Percentiles rank a stretch among this genome's conserved stretches.
phyloP scores from a whole-genome alignment of 108 stramenopile genomes.

The Fistulifera pelliculosa region DNA sequence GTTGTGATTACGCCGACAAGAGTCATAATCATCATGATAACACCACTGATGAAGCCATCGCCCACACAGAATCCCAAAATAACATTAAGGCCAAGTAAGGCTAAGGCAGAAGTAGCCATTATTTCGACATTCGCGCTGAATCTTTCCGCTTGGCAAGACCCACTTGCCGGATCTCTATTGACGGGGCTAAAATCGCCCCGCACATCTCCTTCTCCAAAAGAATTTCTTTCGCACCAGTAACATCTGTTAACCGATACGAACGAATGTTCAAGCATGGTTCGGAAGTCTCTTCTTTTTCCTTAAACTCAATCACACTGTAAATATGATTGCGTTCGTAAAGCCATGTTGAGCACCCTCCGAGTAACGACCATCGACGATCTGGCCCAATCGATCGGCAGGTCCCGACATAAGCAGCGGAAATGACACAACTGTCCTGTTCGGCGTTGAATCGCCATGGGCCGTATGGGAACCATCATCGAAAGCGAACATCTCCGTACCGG shows the following conservation, averaged over 20 bases:
- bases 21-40: constrained; percentile 1
- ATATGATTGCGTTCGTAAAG: constrained; percentile 38
- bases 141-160: background rate
- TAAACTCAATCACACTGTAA: constrained; percentile 37
- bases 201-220: constrained; percentile 1
- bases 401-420: constrained; percentile 50
- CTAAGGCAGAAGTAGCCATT: background rate
- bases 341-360: constrained; percentile 42
- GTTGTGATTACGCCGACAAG: background rate
- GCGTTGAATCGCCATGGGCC: constrained; percentile 24
- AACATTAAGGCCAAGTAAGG: background rate
- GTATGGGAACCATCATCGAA: constrained; percentile 52
- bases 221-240: constrained; percentile 1
- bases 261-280: background rate
- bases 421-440: constrained; percentile 13
- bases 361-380: constrained; percentile 18
- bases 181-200: background rate
- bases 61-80: background rate
- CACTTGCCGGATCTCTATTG: background rate
- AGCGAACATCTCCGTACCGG: constrained; percentile 49
- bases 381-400: constrained; percentile 32
- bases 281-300: constrained; percentile 4
- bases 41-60: background rate
- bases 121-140: background rate
- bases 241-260: background rate